Base-by-base conservation (phyloP, 1,284 basidiomycete genomes). In the Cryptococcus sp. region DNA sequence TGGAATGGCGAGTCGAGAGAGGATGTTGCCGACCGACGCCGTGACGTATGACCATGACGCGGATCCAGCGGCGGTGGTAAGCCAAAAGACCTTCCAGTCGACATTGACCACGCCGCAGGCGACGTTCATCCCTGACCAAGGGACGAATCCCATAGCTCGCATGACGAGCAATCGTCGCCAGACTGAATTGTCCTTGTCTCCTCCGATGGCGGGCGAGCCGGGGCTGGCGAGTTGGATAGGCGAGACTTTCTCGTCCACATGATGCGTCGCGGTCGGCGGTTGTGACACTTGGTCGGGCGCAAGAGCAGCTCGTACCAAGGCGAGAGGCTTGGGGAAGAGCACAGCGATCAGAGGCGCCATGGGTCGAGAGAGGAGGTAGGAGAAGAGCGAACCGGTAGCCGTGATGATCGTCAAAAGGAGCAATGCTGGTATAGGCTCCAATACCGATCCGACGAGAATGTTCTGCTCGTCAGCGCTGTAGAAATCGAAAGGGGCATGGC, bases 101-200 rank as follows among this genome's bases (percentile, higher is more conserved):
- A 94, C 87, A 28, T 86, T 84, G 59, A 87, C 87, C 16, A 92
- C 87, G 41, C 89, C 89, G 68, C 86, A 91, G 26, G 90, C 90
- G 51, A 94, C 86, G 67, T 94, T 94, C 76, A 94, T 89, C 47
- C 87, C 90, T 46, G 86, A 88, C 89, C 89, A 94, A 4, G 89
- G 89, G 9, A 94, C 87, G 46, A 94, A 82, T 23, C 90, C 89
- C 65, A 92, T 81, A 45, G 92, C 82, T 38, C 89, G 82, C 59
- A 94, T 80, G 52, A 92, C 79, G 5, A 87, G 83, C 42, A 93
- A 75, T 28, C 88, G 81, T 31, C 89, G 82, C 90, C 89, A 93
- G 2, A 85, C 78, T 7, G 84, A 62, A 24, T 72, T 62, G 14
- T 53, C 52, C 21, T 56, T 56, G 4, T 56, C 50, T 2, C 52